A percentile compares a stretch with the other conserved stretches of the same genome.
phyloP scores from a whole-genome alignment of 306 rosid species.

The Fagus crenata region DNA sequence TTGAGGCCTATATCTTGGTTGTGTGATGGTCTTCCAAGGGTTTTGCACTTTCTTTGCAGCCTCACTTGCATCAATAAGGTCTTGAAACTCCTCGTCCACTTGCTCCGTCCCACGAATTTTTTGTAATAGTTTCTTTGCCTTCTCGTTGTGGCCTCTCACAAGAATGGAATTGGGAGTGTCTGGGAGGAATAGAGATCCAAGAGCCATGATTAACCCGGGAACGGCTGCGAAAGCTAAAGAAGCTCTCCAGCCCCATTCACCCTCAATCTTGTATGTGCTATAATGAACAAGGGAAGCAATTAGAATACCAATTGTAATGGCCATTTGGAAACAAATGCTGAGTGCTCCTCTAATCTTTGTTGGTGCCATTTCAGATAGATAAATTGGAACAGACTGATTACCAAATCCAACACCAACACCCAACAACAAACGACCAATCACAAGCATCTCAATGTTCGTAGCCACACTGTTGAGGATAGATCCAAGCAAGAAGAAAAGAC shows the following conservation, averaged over 20 bases:
- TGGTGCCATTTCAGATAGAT: constrained; percentile 55
- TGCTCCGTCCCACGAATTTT: constrained; percentile 33
- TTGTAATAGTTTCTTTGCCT: constrained; percentile 35
- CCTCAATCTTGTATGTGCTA: constrained; percentile 28
- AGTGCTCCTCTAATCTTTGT: constrained; percentile 47
- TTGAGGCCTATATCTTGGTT: constrained; percentile 42
- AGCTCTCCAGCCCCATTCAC: constrained; percentile 47
- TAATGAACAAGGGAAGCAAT: constrained; percentile 38
- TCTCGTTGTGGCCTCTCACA: constrained; percentile 34
- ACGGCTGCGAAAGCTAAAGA: constrained; percentile 36
- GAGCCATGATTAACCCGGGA: constrained; percentile 42
- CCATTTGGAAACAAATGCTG: constrained; percentile 44
- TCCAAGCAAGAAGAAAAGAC: constrained; percentile 33
- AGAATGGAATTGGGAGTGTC: constrained; percentile 55
- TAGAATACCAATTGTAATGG: constrained; percentile 46
- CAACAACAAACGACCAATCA: constrained; percentile 40
- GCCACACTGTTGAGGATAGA: constrained; percentile 30
- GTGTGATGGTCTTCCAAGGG: constrained; percentile 36
- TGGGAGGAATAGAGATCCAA: constrained; percentile 40
- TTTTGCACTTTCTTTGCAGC: constrained; percentile 33
- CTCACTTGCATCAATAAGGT: constrained; percentile 34
- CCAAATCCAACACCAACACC: constrained; percentile 47
- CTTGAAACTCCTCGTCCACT: constrained; percentile 43
- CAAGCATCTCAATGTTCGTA: constrained; percentile 17
- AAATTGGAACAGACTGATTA: constrained; percentile 47